Conservation (phyloP, 495 filamentous ascomycete genomes). For the Daldinia grandis region DNA sequence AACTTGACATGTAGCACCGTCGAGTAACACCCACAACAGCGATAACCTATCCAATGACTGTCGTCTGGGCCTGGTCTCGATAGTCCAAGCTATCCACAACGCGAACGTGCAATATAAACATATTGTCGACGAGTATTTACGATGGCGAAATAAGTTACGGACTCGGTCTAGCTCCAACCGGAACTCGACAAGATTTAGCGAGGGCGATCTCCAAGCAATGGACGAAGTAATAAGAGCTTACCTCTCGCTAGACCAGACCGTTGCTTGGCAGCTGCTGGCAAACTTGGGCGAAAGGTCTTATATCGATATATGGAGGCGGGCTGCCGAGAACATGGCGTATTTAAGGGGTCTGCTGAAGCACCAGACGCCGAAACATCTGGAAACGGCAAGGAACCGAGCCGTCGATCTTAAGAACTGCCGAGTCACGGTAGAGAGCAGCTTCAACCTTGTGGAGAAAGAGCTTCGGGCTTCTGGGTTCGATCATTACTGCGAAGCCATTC, state of each 20-base stretch:
- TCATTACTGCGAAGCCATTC: constrained; percentile 5
- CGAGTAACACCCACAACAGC: neutral
- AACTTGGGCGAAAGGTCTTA: constrained; percentile 17
- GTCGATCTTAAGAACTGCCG: constrained; percentile 12
- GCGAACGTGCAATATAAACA: constrained; percentile 23
- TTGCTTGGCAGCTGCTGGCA: constrained; percentile 1
- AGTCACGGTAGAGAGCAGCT: neutral
- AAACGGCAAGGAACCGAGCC: constrained; percentile 8
- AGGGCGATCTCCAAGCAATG: neutral
- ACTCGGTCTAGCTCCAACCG: neutral
- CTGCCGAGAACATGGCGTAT: constrained; percentile 25
- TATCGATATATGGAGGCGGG: constrained; percentile 24
- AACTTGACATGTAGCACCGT: neutral
- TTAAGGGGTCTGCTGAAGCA: constrained; percentile 11
- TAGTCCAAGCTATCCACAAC: constrained; percentile 6
- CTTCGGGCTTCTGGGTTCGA: neutral
- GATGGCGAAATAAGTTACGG: neutral
- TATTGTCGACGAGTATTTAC: constrained; percentile 26
- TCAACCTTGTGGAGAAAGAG: constrained; percentile 7
- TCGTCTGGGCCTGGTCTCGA: constrained; percentile 8
- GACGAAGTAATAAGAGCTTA: neutral
- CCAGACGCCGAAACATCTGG: constrained; percentile 6
- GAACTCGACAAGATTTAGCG: constrained; percentile 8
- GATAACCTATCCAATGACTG: constrained; percentile 4
- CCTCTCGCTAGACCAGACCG: neutral